Conservation (phyloP, 176 grass and related monocot genomes). For the Aegilops umbellulata region DNA sequence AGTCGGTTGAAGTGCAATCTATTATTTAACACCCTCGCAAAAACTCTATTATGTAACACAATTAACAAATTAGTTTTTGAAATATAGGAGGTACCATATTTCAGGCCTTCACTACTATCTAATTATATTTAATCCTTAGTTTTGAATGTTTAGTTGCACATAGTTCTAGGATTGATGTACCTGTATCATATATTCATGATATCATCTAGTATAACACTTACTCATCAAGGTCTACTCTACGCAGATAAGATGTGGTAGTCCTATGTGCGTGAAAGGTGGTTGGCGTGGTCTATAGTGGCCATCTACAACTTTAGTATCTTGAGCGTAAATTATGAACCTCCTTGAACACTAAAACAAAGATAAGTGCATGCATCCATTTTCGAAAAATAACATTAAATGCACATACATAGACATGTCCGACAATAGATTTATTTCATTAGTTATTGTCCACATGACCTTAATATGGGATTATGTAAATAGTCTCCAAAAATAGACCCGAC, state of each 20-base stretch:
- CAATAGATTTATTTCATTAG: neutral
- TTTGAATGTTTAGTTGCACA: neutral
- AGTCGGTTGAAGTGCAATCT: neutral
- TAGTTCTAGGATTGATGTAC: neutral
- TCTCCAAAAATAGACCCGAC: neutral
- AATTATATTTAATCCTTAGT: too few species aligned
- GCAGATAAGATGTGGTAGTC: neutral
- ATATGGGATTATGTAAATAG: neutral
- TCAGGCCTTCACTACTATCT: too few species aligned
- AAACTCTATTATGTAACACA: neutral
- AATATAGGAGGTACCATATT: neutral
- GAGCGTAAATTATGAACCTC: neutral
- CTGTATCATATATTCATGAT: neutral
- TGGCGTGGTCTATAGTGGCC: neutral
- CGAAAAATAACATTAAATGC: neutral
- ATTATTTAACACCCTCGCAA: neutral
- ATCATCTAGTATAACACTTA: too few species aligned
- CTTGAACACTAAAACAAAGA: neutral
- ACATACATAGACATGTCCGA: neutral
- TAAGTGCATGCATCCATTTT: too few species aligned
- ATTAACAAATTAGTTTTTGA: neutral
- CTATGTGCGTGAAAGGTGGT: neutral
- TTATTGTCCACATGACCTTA: neutral
- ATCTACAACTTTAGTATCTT: neutral
- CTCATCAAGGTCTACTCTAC: neutral